Evolutionary conservation across 1,284 basidiomycete species (phyloP).

Genomic region (Pyrrhoderma noxium): DNA sequence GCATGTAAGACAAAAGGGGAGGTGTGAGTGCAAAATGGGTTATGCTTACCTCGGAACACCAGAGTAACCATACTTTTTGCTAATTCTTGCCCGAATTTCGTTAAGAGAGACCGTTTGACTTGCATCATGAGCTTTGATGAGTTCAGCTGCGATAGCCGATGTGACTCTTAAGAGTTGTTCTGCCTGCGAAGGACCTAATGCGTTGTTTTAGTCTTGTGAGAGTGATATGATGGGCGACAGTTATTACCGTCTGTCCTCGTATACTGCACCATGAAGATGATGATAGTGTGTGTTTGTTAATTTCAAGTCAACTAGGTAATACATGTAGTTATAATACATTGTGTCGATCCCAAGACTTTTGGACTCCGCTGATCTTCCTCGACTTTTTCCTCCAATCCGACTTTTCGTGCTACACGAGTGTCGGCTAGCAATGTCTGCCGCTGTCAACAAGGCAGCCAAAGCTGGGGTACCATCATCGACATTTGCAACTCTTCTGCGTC

Average conservation of each 20-base stretch:
- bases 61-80: slow-evolving; percentile 83
- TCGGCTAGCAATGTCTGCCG: background rate
- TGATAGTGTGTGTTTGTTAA: too few relatives aligned
- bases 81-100: slow-evolving; percentile 78
- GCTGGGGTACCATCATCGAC: slow-evolving; percentile 40
- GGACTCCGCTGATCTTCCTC: background rate
- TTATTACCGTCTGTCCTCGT: background rate
- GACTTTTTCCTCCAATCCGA: background rate
- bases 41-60: slow-evolving; percentile 63
- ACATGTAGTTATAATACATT: too few relatives aligned
- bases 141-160: slow-evolving; percentile 89
- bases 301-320: too few relatives aligned
- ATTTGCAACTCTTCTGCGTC: slow-evolving; percentile 64
- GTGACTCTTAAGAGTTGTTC: slow-evolving; percentile 88
- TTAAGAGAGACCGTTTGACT: slow-evolving; percentile 80
- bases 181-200: slow-evolving; percentile 75
- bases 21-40: too few relatives aligned
- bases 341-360: background rate
- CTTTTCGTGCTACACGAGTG: background rate
- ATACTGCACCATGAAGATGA: slow-evolving; percentile 6
- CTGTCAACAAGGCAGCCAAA: slow-evolving; percentile 27
- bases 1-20: background rate
- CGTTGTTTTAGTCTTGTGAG: background rate
- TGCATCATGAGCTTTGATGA: slow-evolving; percentile 85
- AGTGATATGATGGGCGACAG: background rate